Evolutionary conservation across 176 grass and related monocot species (phyloP).

Genomic region (Alopecurus myosuroides): DNA sequence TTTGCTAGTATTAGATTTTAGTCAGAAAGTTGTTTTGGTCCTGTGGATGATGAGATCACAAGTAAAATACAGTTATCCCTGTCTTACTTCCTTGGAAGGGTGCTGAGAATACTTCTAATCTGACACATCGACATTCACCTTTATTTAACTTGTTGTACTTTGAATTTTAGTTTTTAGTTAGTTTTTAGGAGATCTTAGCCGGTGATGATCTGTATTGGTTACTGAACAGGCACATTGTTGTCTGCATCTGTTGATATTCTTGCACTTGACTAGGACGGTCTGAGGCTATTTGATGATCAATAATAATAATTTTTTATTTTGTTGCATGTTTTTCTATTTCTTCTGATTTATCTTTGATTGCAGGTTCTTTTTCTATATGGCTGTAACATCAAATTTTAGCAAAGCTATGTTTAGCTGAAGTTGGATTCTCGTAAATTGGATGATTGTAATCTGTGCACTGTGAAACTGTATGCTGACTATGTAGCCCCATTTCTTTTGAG

Average conservation of each 20-base stretch:
- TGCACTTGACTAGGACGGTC: slow-evolving; percentile 90
- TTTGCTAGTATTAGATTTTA: no score
- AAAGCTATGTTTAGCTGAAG: no score
- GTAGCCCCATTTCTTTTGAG: no score
- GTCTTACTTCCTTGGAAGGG: slow-evolving; percentile 50
- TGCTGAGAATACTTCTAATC: slow-evolving; percentile 50
- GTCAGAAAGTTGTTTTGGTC: neutral
- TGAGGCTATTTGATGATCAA: slow-evolving; percentile 44
- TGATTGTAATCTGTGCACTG: no score
- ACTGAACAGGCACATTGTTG: slow-evolving; percentile 13
- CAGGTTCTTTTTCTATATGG: no score
- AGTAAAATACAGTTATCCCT: slow-evolving; percentile 77
- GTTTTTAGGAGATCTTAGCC: neutral
- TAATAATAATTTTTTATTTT: no score
- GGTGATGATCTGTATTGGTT: slow-evolving; percentile 52
- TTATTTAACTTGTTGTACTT: no score
- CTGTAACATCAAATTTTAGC: no score
- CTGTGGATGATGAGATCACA: slow-evolving; percentile 63
- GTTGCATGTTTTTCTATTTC: no score
- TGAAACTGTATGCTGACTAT: no score
- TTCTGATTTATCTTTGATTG: no score
- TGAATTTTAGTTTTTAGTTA: neutral
- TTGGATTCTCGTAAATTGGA: no score
- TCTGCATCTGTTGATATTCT: slow-evolving; percentile 34
- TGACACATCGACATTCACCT: slow-evolving; percentile 24